Conservation (phyloP, 176 grass and related monocot species). For the Juncus inflexus region DNA sequence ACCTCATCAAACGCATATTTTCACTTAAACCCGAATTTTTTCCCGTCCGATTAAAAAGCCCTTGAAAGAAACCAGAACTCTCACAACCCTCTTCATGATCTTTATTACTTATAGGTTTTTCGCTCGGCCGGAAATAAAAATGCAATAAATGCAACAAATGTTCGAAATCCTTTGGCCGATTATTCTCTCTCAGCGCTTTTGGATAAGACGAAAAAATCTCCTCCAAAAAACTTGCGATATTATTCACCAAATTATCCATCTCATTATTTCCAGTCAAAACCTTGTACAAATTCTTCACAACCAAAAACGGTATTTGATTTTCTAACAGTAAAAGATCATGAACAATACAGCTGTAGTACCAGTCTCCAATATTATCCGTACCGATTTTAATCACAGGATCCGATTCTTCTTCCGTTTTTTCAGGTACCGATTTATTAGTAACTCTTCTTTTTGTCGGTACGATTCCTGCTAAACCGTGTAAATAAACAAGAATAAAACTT, state of each 20-base stretch:
- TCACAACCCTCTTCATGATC: background rate
- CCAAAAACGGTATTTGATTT: background rate
- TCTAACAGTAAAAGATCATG: slow-evolving; percentile 6
- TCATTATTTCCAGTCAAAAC: background rate
- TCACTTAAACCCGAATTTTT: background rate
- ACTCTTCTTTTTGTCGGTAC: too few relatives aligned
- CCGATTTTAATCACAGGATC: too few relatives aligned
- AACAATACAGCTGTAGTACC: background rate
- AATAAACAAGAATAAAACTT: too few relatives aligned
- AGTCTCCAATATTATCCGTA: too few relatives aligned
- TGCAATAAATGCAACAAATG: slow-evolving; percentile 10
- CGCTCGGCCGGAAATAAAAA: slow-evolving; percentile 14
- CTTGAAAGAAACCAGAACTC: too few relatives aligned
- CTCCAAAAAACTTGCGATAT: background rate
- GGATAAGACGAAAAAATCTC: slow-evolving; percentile 2
- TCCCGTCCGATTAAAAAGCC: background rate
- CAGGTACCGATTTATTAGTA: too few relatives aligned
- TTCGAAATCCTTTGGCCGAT: background rate
- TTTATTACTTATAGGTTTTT: background rate
- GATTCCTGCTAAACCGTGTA: too few relatives aligned
- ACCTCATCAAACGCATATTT: background rate
- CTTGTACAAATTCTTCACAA: background rate
- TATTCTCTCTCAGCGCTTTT: background rate
- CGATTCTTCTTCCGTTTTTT: too few relatives aligned
- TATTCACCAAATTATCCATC: background rate